These are phyloP conservation scores for Stipa capillata DNA, from an alignment of 176 grass and related monocot species.

Conservation along the genomic window DNA sequence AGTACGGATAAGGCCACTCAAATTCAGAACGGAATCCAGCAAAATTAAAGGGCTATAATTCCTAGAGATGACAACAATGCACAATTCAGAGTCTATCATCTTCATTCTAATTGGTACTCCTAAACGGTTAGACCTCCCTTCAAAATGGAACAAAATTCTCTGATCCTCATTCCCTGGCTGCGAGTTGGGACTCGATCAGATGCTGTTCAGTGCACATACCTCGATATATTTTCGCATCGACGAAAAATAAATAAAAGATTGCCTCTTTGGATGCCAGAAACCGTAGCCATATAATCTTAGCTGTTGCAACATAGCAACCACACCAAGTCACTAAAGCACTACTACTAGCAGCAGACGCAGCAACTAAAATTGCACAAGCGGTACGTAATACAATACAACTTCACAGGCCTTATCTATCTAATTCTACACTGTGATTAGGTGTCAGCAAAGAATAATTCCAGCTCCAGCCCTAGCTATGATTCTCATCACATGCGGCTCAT, in stretches of 20 bases:
- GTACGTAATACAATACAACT: constrained; percentile 29
- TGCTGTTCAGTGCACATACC: not conserved
- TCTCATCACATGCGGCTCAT: constrained; percentile 44
- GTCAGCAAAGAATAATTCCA: constrained; percentile 24
- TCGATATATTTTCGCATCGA: not conserved
- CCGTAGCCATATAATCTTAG: too few species aligned
- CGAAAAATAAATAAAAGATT: too few species aligned
- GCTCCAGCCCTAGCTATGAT: constrained; percentile 14
- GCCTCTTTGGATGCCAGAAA: too few species aligned
- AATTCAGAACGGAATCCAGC: not conserved
- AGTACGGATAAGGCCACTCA: not conserved
- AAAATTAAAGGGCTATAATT: not conserved
- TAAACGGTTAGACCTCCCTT: not conserved
- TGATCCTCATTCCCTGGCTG: not conserved
- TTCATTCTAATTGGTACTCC: not conserved
- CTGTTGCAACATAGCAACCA: too few species aligned
- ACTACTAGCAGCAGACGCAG: not conserved
- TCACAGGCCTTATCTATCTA: constrained; percentile 1
- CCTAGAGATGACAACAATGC: not conserved
- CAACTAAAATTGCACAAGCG: constrained; percentile 19
- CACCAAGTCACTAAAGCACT: not conserved
- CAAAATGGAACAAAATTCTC: not conserved
- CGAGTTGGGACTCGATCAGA: not conserved
- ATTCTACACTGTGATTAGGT: constrained; percentile 31
- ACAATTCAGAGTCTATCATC: not conserved